Percentiles rank a stretch among this genome's conserved stretches.
Conservation (phyloP, 768 basidiomycete species). For the Boletus rufocinnamomeus region DNA sequence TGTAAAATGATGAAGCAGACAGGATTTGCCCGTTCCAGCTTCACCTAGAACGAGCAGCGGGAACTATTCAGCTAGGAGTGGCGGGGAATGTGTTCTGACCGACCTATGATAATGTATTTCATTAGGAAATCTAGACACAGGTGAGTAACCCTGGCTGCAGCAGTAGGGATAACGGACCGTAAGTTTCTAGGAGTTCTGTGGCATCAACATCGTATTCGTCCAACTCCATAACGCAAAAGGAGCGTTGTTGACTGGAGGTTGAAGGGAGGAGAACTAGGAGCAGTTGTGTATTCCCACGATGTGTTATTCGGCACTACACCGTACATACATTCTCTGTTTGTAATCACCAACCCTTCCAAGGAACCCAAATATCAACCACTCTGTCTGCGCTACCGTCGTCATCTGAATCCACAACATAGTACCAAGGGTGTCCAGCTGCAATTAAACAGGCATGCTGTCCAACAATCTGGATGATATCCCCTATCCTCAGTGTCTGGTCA, state of each 20-base stretch:
- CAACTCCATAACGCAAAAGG: slow-evolving; percentile 49
- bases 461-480: slow-evolving; percentile 67
- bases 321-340: not conserved
- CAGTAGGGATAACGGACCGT: slow-evolving; percentile 55
- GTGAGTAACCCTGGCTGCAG: slow-evolving; percentile 15
- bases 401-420: slow-evolving; percentile 76
- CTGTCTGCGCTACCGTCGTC: slow-evolving; percentile 45
- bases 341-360: slow-evolving; percentile 85
- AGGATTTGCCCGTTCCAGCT: slow-evolving; percentile 97
- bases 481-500: slow-evolving; percentile 46
- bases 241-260: slow-evolving; percentile 2
- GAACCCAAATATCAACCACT: slow-evolving; percentile 83
- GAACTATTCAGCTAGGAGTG: slow-evolving; percentile 8
- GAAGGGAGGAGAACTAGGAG: not conserved
- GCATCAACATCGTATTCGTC: slow-evolving; percentile 78
- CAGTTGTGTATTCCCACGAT: slow-evolving; percentile 27
- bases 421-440: slow-evolving; percentile 79
- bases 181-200: slow-evolving; percentile 92
- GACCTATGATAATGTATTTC: slow-evolving; percentile 98
- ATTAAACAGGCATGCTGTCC: slow-evolving; percentile 88
- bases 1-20: slow-evolving; percentile 93
- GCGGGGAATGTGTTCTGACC: slow-evolving; percentile 19
- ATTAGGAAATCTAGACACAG: slow-evolving; percentile 85
- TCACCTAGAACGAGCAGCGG: slow-evolving; percentile 59
- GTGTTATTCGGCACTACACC: not conserved